These are phyloP conservation scores for Blastocystis sp. DNA, from an alignment of 352 stramenopile species.

Conservation along the genomic window DNA sequence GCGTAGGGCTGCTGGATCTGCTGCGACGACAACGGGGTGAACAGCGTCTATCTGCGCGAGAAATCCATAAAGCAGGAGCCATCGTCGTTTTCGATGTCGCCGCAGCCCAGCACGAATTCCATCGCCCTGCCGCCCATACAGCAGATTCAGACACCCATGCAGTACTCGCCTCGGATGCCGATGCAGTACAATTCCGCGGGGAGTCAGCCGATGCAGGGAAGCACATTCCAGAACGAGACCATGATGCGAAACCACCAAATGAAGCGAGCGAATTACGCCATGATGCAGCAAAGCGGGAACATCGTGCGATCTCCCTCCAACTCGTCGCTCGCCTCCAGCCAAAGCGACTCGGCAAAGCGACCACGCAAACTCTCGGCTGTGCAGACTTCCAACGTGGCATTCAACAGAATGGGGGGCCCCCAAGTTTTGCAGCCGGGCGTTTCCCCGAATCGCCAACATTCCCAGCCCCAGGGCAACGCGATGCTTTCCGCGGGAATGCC, in stretches of 20 bases:
- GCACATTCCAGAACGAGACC: neutral
- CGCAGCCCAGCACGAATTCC: neutral
- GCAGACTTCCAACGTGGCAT: neutral
- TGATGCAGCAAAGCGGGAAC: too few relatives aligned
- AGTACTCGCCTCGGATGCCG: neutral
- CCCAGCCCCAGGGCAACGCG: too few relatives aligned
- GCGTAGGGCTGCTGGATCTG: conserved; percentile 40
- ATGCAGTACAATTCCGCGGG: neutral
- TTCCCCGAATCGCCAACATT: neutral
- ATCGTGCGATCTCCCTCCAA: too few relatives aligned
- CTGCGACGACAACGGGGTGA: conserved; percentile 31
- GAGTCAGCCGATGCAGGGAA: conserved; percentile 1
- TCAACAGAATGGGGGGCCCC: neutral
- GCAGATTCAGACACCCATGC: neutral
- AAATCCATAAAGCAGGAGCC: neutral
- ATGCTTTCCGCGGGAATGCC: too few relatives aligned
- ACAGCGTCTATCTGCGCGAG: conserved; percentile 18
- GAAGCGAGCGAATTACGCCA: too few relatives aligned
- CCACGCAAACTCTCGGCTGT: neutral
- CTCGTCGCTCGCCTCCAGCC: too few relatives aligned
- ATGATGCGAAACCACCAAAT: neutral
- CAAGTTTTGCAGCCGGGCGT: neutral
- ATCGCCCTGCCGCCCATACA: neutral
- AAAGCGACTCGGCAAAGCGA: neutral
- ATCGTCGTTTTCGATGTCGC: neutral